Evolutionary conservation across 257 asterid genomes (phyloP).

Genomic region (Fraxinus cuspidata): DNA sequence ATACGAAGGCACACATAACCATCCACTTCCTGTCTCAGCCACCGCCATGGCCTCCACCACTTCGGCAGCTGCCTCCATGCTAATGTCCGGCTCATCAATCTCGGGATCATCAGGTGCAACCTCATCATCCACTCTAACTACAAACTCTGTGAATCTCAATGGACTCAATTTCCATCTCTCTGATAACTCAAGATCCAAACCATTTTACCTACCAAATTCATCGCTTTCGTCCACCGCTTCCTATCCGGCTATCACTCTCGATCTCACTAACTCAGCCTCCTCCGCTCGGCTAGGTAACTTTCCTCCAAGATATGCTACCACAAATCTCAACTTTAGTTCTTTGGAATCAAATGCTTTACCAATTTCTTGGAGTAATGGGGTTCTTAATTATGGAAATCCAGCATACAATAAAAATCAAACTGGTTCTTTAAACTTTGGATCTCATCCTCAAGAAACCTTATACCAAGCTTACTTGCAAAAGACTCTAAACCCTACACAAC

Average conservation of each 20-base stretch:
- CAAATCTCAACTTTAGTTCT: conserved; percentile 77
- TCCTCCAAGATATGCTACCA: conserved; percentile 55
- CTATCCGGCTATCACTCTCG: conserved; percentile 78
- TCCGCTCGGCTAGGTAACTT: conserved; percentile 40
- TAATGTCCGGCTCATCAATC: conserved; percentile 73
- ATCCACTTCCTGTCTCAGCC: conserved; percentile 79
- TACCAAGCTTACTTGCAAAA: conserved; percentile 57
- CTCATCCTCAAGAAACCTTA: conserved; percentile 56
- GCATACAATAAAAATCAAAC: conserved; percentile 44
- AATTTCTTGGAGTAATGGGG: conserved; percentile 61
- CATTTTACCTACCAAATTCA: conserved; percentile 71
- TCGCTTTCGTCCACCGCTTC: conserved; percentile 63
- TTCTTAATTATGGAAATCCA: conserved; percentile 44
- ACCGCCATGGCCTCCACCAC: conserved; percentile 98
- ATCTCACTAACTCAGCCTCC: conserved; percentile 57
- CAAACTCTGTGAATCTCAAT: conserved; percentile 32
- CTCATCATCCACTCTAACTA: conserved; percentile 30
- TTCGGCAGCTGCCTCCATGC: conserved; percentile 88
- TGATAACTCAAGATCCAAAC: conserved; percentile 61
- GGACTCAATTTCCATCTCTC: conserved; percentile 70
- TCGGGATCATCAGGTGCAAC: conserved; percentile 33
- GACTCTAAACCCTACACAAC: conserved; percentile 41
- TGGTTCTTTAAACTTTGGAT: conserved; percentile 53
- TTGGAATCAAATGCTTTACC: conserved; percentile 68
- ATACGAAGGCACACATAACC: conserved; percentile 91